These are phyloP conservation scores for Escallonia herrerae DNA, from an alignment of 129 eudicot genomes.

Conservation along the genomic window DNA sequence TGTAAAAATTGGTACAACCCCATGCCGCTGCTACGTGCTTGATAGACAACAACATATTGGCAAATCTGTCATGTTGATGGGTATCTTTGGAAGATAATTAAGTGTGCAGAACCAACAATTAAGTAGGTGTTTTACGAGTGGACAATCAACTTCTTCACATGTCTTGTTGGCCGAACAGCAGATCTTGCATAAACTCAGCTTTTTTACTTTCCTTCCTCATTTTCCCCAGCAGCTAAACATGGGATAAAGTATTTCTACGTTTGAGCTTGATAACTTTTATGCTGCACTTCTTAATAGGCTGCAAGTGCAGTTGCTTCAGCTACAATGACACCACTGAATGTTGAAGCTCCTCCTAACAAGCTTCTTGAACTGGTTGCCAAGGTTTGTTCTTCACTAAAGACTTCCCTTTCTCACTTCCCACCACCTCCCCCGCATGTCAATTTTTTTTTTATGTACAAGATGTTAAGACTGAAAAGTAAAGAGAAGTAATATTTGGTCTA, in stretches of 20 bases:
- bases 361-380: slow-evolving; percentile 81
- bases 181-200: too few relatives aligned
- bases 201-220: neutral
- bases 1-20: too few relatives aligned
- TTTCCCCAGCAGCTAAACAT: neutral
- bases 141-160: neutral
- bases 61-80: too few relatives aligned
- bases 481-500: slow-evolving; percentile 15
- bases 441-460: neutral
- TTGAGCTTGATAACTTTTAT: neutral
- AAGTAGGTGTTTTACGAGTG: neutral
- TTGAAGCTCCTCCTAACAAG: slow-evolving; percentile 75
- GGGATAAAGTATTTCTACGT: neutral
- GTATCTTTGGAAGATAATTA: too few relatives aligned
- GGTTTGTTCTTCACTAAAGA: slow-evolving; percentile 35
- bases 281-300: slow-evolving; percentile 33
- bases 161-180: neutral
- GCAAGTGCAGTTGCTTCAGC: slow-evolving; percentile 95
- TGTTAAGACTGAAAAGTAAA: neutral
- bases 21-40: too few relatives aligned
- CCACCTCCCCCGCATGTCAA: neutral
- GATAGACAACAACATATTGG: too few relatives aligned
- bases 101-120: neutral
- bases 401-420: neutral
- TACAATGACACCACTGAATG: slow-evolving; percentile 77